Conservation (phyloP, 257 asterid species). For the Haberlea rhodopensis region DNA sequence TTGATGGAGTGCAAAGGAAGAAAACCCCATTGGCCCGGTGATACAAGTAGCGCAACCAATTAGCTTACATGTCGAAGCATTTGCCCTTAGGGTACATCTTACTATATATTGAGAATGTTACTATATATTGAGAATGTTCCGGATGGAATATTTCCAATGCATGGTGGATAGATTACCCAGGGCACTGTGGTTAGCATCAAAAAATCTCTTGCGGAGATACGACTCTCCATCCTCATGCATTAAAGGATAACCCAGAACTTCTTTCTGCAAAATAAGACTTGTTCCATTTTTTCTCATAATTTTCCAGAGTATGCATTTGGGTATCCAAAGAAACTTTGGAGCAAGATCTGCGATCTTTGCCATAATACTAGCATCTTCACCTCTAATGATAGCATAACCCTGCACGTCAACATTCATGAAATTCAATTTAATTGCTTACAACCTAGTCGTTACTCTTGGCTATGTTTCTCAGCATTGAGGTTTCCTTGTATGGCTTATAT, state of each 20-base stretch:
- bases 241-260: conserved; percentile 78
- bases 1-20: neutral
- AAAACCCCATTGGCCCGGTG: conserved; percentile 9
- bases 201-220: conserved; percentile 2
- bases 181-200: too few species aligned
- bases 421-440: neutral
- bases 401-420: conserved; percentile 29
- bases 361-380: conserved; percentile 57
- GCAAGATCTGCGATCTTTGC: conserved; percentile 57
- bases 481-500: too few species aligned
- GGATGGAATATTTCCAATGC: too few species aligned
- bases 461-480: neutral
- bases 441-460: neutral
- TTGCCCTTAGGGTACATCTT: too few species aligned
- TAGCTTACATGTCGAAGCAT: neutral
- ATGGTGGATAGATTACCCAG: too few species aligned
- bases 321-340: conserved; percentile 74
- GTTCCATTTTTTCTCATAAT: conserved; percentile 49
- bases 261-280: conserved; percentile 72
- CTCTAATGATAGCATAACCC: conserved; percentile 78
- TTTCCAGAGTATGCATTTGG: conserved; percentile 59
- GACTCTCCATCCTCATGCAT: conserved; percentile 14
- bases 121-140: too few species aligned
- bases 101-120: too few species aligned
- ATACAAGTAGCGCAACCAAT: neutral